phyloP scores from a whole-genome alignment of 1,284 basidiomycete genomes.

The Xerocomus minutiporus region DNA sequence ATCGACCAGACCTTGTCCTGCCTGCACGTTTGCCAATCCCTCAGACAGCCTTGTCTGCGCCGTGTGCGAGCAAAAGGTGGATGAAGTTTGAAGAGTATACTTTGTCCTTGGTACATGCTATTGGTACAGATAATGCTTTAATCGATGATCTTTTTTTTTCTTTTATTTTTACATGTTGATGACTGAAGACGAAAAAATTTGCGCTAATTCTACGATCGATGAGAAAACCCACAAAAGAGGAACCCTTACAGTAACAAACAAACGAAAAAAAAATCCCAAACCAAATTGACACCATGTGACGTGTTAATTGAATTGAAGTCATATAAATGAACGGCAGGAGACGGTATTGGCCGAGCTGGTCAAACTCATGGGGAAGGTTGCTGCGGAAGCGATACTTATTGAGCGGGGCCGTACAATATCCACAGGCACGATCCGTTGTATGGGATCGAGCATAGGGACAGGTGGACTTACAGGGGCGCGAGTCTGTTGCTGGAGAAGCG shows the following conservation, averaged over 20 bases:
- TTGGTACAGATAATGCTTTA: constrained; percentile 36
- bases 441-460: constrained; percentile 25
- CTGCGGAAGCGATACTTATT: constrained; percentile 19
- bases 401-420: constrained; percentile 29
- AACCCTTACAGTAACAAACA: constrained; percentile 24
- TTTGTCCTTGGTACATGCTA: constrained; percentile 29
- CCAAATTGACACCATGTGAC: constrained; percentile 23
- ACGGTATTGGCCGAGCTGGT: constrained; percentile 10
- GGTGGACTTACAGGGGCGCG: constrained; percentile 31
- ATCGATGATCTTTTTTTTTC: constrained; percentile 16
- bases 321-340: constrained; percentile 21
- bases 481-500: constrained; percentile 33
- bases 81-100: constrained; percentile 10
- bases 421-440: constrained; percentile 25
- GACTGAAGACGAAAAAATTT: constrained; percentile 17
- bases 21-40: constrained; percentile 44
- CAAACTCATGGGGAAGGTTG: constrained; percentile 22
- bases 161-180: constrained; percentile 20
- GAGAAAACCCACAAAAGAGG: constrained; percentile 19
- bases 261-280: constrained; percentile 18
- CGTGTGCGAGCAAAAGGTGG: constrained; percentile 34
- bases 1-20: constrained; percentile 37
- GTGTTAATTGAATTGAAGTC: constrained; percentile 25
- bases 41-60: constrained; percentile 35
- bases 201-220: constrained; percentile 32